A percentile compares a stretch with the other conserved stretches of the same genome.
Conservation (phyloP, 2,329 filamentous ascomycete genomes). For the Diaporthe batatas region DNA sequence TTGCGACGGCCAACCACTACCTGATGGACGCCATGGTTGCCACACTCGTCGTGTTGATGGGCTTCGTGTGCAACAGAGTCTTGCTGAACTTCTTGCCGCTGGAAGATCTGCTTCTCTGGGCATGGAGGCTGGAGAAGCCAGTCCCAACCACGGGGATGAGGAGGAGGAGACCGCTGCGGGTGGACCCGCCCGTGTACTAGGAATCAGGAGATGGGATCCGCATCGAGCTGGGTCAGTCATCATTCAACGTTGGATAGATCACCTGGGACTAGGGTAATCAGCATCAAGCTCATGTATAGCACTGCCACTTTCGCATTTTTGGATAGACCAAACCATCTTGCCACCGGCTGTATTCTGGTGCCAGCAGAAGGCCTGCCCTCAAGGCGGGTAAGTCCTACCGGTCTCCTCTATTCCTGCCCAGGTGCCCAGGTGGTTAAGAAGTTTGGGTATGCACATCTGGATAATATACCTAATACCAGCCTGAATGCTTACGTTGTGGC, state of each 20-base stretch:
- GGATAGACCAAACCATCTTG: not conserved
- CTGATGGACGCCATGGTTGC: conserved; percentile 77
- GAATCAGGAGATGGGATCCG: not conserved
- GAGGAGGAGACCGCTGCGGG: conserved; percentile 36
- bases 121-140: conserved; percentile 74
- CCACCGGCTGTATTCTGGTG: too few species aligned
- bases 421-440: too few species aligned
- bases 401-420: not conserved
- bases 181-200: conserved; percentile 26
- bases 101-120: conserved; percentile 75
- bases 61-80: conserved; percentile 65
- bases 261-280: not conserved
- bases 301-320: conserved; percentile 16
- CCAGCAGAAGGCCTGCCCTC: not conserved
- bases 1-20: conserved; percentile 74
- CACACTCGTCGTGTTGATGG: conserved; percentile 69
- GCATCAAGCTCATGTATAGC: conserved; percentile 1
- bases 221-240: not conserved
- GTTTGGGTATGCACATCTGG: not conserved
- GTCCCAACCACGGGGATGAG: conserved; percentile 59
- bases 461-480: not conserved
- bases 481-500: not conserved
- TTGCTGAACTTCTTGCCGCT: conserved; percentile 72
- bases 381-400: not conserved
- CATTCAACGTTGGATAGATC: not conserved